Evolutionary conservation across 1,139 yeast species (phyloP), one percentile per base, ranked within the genome.

Genomic region (Geotrichum candidum): DNA sequence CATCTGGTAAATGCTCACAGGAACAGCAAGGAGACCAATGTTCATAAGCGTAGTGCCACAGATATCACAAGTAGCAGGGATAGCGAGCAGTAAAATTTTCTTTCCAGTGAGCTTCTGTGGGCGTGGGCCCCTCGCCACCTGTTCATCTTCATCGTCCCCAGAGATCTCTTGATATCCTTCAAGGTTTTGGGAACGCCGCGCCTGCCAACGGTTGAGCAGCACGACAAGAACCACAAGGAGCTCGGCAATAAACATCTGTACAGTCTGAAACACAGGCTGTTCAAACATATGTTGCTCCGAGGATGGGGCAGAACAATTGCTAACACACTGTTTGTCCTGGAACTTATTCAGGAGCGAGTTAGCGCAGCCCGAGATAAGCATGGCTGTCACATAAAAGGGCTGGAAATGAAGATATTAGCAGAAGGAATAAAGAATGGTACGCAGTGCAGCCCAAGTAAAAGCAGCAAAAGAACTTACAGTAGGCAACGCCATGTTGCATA

Each of bases 1-100:
- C 96, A 89, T 89, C 72, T 89, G 96, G 73, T 87, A 89, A 55
- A 88, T 81, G 1, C 92, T 86, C n/a, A 88, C 96, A 0, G 96
- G 95, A 1, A 86, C 85, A 71, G 85, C 84, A 18, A 88, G 73
- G 65, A 89, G 78, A 0, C 95, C 96, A n/a, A 88, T 73, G 68
- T 88, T 87, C 83, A 88, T 81, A 68, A 88, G 74, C 0, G 95
- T 88, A 1, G 96, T 88, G 2, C 87, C 94, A 56, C 82, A 71
- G 61, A 88, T 79, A 72, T 89, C 96, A 73, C 91, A 87, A 13
- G 82, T 71, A 0, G 95, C 84, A 0, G 96, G 95, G 48, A 87
- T 73, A 0, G 89, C 77, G 58, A 83, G 70, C 6, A 78, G 64
- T 13, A 41, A 41, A 41, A 41, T 6, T 6, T 41, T 41, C 7